phyloP scores from a whole-genome alignment of 108 stramenopile genomes.

The Bacterosira constricta region DNA sequence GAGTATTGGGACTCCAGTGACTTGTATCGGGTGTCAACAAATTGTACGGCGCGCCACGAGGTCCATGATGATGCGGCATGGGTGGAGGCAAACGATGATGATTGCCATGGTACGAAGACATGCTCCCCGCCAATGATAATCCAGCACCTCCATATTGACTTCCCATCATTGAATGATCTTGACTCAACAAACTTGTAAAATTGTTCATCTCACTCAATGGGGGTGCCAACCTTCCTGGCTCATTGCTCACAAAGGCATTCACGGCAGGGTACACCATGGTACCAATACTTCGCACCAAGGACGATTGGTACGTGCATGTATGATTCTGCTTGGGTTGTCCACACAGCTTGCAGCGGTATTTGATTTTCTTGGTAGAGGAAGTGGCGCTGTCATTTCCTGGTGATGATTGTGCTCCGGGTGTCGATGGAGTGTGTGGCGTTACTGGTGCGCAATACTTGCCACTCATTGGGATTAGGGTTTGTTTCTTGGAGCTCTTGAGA shows the following conservation, averaged over 20 bases:
- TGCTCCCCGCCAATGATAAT: too few relatives aligned
- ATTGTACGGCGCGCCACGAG: constrained; percentile 7
- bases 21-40: constrained; percentile 31
- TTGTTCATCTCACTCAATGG: constrained; percentile 84
- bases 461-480: background rate
- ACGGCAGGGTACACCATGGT: constrained; percentile 79
- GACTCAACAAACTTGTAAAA: constrained; percentile 62
- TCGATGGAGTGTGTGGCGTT: constrained; percentile 21
- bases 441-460: constrained; percentile 28
- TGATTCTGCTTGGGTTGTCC: constrained; percentile 89
- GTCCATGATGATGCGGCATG: constrained; percentile 1
- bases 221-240: constrained; percentile 74
- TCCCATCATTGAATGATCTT: constrained; percentile 27
- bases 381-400: background rate
- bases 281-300: constrained; percentile 77
- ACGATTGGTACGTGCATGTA: constrained; percentile 66
- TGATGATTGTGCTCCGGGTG: background rate
- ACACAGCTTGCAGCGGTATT: constrained; percentile 79
- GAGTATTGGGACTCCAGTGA: constrained; percentile 48
- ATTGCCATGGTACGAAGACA: too few relatives aligned
- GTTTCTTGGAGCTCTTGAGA: background rate
- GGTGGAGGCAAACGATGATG: constrained; percentile 10
- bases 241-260: constrained; percentile 71
- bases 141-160: too few relatives aligned
- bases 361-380: constrained; percentile 27